Conservation (phyloP, 805 yeast genomes). For the Ogataea pilisensis region DNA sequence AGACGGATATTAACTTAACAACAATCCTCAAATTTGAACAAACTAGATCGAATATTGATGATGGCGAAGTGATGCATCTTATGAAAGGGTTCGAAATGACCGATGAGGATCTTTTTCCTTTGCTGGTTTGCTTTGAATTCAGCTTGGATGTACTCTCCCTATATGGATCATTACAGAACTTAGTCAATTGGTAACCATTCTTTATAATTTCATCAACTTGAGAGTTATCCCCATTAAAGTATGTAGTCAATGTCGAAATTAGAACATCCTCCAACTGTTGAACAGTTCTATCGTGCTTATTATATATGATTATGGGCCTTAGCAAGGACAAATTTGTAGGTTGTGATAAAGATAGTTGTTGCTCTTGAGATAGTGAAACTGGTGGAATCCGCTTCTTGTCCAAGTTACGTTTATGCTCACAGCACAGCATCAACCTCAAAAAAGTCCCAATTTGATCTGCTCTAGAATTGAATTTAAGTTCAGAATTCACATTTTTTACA, state of each 20-base stretch:
- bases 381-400: conserved; percentile 43
- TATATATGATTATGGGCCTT: conserved; percentile 55
- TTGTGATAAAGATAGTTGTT: conserved; percentile 5
- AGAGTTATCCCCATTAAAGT: conserved; percentile 17
- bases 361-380: conserved; percentile 37
- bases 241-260: conserved; percentile 11
- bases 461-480: conserved; percentile 28
- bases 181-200: conserved; percentile 12
- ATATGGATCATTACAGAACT: conserved; percentile 20
- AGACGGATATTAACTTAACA: conserved; percentile 12
- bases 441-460: conserved; percentile 54
- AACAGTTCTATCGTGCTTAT: conserved; percentile 47
- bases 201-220: conserved; percentile 11
- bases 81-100: conserved; percentile 18
- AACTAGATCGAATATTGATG: conserved; percentile 17
- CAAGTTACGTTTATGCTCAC: conserved; percentile 48
- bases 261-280: conserved; percentile 30
- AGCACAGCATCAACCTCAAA: conserved; percentile 57
- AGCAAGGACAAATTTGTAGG: conserved; percentile 35
- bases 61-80: conserved; percentile 20
- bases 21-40: conserved; percentile 10
- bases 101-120: not conserved
- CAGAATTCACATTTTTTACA: conserved; percentile 20
- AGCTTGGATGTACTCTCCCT: too few relatives aligned
- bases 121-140: too few relatives aligned